A percentile compares a stretch with the other conserved stretches of the same genome.
Conservation (phyloP, 371 early-diverging fungal species). For the Syncephalastrum racemosum region DNA sequence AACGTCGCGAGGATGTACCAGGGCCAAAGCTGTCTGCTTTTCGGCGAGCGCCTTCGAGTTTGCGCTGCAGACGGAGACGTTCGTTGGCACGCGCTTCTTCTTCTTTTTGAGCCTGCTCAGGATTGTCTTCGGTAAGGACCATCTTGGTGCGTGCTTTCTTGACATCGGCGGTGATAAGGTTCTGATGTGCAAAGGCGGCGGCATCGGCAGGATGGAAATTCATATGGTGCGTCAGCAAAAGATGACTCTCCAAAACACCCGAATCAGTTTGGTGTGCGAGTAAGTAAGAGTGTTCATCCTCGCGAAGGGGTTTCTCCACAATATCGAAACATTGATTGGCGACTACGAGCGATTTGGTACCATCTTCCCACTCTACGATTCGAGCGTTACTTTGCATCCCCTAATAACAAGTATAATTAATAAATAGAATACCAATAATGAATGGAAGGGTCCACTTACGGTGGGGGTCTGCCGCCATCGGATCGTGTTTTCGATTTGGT, state of each 20-base stretch:
- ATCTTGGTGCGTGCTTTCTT: constrained; percentile 67
- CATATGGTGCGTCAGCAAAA: constrained; percentile 64
- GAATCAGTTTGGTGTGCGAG: constrained; percentile 62
- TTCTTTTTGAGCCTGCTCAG: constrained; percentile 46
- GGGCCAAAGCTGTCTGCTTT: constrained; percentile 27
- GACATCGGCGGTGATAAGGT: constrained; percentile 64
- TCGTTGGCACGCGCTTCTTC: constrained; percentile 42
- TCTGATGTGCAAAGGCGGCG: constrained; percentile 62
- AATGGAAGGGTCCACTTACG: background rate
- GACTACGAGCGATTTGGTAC: constrained; percentile 68
- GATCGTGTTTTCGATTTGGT: constrained; percentile 73
- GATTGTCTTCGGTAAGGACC: constrained; percentile 63
- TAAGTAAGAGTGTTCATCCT: constrained; percentile 66
- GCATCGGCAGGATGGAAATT: constrained; percentile 68
- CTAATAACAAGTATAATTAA: constrained; percentile 17
- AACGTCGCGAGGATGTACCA: constrained; percentile 11
- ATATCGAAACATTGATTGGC: constrained; percentile 82
- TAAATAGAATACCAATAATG: constrained; percentile 6
- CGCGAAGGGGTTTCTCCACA: constrained; percentile 45
- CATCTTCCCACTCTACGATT: constrained; percentile 85
- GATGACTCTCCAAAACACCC: constrained; percentile 69
- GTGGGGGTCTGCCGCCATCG: constrained; percentile 68
- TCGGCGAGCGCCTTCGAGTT: constrained; percentile 40
- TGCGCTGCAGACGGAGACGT: constrained; percentile 45
- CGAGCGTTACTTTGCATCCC: constrained; percentile 75